Base-by-base conservation (phyloP, 2,329 filamentous ascomycete species). In the Colletotrichum chlorophyti region DNA sequence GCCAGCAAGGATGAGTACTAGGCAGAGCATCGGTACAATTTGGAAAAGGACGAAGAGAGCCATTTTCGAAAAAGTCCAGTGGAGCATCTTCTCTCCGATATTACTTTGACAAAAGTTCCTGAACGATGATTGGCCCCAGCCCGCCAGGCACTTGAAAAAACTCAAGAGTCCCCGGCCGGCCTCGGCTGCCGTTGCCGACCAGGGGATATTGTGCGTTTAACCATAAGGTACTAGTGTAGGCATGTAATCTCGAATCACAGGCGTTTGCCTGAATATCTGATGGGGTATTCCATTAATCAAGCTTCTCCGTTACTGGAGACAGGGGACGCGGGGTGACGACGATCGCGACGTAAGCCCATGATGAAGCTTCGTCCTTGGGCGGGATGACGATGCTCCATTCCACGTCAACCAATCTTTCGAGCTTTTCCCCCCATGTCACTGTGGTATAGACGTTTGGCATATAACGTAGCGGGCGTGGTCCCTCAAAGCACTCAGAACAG, bases 51-150 rank as follows among this genome's bases (percentile, higher is more conserved):
- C n/a, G n/a, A n/a, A n/a, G n/a, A n/a, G n/a, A n/a, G n/a, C n/a
- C n/a, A n/a, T n/a, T n/a, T n/a, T n/a, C n/a, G n/a, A n/a, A n/a
- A n/a, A n/a, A n/a, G n/a, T n/a, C n/a, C 24, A 19, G 38, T 53
- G 57, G 51, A 45, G 43, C 38, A 48, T 32, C 42, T 26, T 57
- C 26, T 31, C 19, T n/a, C 55, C 55, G 55, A 55, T 57, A 32
- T 45, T 57, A 57, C 43, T 31, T 38, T 48, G 38, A 60, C 57
- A 60, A 57, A 55, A 60, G 57, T 57, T 4, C 57, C 29, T 26
- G 14, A 21, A 37, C 8, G 10, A 17, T 19, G n/a, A 23, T 46
- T 23, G 26, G 15, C n/a, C n/a, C n/a, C n/a, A n/a, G n/a, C n/a
- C n/a, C n/a, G n/a, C n/a, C n/a, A n/a, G n/a, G n/a, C n/a, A n/a